Base-by-base conservation (phyloP, 2,329 filamentous ascomycete genomes). In the Lachnellula occidentalis region DNA sequence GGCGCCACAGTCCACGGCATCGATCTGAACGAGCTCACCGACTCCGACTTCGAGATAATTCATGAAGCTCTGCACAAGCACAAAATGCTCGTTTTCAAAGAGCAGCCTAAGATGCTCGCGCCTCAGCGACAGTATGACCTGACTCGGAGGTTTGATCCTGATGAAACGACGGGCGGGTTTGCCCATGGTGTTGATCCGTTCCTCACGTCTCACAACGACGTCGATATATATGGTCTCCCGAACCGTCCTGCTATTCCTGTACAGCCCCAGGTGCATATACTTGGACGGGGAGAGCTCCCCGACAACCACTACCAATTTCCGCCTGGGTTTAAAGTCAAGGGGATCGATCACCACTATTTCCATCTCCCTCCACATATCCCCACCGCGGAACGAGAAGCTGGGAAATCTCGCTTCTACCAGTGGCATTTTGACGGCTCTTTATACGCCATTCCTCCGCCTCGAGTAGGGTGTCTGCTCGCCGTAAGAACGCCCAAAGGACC, bases 361-460 rank as follows among this genome's bases (percentile, higher is more conserved):
- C 70, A 73, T 53, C 60, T 71, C 17, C 69, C 70, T n/a, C 71
- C 71, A 6, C 71, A 73, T 46, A 67, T 71, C 15, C 59, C 69
- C 4, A 59, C 58, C 4, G 66, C 61, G 34, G 69, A 73, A 27
- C 61, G 69, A 1, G 69, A 69, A 45, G 61, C 63, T 4, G 70
- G 70, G 4, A 63, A 66, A 34, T 67, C 64, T 34, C 60, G 69
- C 2, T 72, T 72, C 52, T 70, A 70, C 53, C 68, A 70, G 46
- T 71, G 70, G 70, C 69, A 71, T 54, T 71, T 68, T 58, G 69
- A 71, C 55, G 69, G 63, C 17, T 48, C 69, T 1, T 57, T 72
- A 24, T 71, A 72, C 56, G 59, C 62, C 41, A 71, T 71, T 43
- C 69, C 68, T 9, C 70, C 70, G 45, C 68, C 70, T 7, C 61